Base-by-base conservation (phyloP, 768 basidiomycete genomes). In the Lactifluus subvellereus region DNA sequence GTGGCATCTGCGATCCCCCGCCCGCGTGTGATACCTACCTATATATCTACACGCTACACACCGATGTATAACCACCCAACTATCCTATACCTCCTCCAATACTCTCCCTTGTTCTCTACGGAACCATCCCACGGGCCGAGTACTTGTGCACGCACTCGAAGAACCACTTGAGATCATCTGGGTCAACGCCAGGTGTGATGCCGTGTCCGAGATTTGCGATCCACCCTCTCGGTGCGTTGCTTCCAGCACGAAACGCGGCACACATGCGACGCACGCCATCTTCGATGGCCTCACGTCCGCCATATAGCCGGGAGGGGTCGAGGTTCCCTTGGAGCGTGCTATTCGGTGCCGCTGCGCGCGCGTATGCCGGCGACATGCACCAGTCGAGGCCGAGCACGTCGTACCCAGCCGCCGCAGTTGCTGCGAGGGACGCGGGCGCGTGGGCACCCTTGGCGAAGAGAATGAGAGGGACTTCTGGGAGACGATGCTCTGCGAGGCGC, bases 161-260 rank as follows among this genome's bases (percentile, higher is more conserved):
- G 79, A 96, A 97, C 84, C 86, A 96, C 60, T 80, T 79, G 73
- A 97, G 78, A 73, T 97, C 92, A 59, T 98, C 94, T 22, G 96
- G 94, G 72, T 97, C 86, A 14, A 98, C 95, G 30, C 86, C 89
- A 11, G 97, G 97, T 4, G 94, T 97, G 69, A 99, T 95, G 6
- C 97, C 97, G 72, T 98, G 97, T 0, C 97, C 97, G 22, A 99
- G 77, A 75, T 98, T 98, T 9, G 91, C 90, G 70, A 98, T 98
- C 94, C 95, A 98, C n/a, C 85, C 89, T 45, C 80, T 81, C 20
- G 77, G 70, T 56, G 73, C 72, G 55, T 78, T 80, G 8, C 77
- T 79, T 10, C 84, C 82, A 49, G 69, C 75, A 47, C 61, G 56
- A 77, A 98, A 98, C n/a, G 80, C 81, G 65, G 83, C 78, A 64